phyloP scores from a whole-genome alignment of 1,139 yeast species.

The Candida sp. region DNA sequence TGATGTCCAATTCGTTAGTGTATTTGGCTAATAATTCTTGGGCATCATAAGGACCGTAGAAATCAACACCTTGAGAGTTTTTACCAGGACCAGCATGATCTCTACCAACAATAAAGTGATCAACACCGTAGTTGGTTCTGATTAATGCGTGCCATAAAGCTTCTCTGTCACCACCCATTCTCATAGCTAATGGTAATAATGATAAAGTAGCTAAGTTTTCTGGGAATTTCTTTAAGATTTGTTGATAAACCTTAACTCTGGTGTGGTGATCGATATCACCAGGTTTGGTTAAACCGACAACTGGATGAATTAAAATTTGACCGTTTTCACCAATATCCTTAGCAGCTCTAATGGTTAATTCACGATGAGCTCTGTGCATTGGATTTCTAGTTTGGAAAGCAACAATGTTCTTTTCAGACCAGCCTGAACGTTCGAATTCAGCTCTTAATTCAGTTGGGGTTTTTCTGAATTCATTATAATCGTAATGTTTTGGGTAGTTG shows the following conservation, averaged over 20 bases:
- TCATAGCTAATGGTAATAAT: conserved; percentile 91
- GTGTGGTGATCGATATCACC: conserved; percentile 99
- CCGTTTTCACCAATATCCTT: conserved; percentile 42
- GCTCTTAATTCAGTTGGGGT: conserved; percentile 88
- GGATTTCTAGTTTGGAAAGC: conserved; percentile 99
- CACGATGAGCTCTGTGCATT: conserved; percentile 98
- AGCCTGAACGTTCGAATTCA: conserved; percentile 75
- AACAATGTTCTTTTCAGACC: conserved; percentile 75
- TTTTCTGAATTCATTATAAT: conserved; percentile 81
- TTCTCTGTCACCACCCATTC: conserved; percentile 99
- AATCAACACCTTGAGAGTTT: conserved; percentile 90
- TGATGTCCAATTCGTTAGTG: conserved; percentile 75
- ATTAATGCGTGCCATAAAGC: conserved; percentile 98
- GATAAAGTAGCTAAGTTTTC: conserved; percentile 90
- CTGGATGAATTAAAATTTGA: conserved; percentile 91
- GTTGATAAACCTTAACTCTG: conserved; percentile 92
- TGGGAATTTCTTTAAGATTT: conserved; percentile 88
- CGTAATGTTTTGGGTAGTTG: conserved; percentile 84
- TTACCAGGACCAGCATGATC: conserved; percentile 98
- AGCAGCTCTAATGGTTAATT: conserved; percentile 94
- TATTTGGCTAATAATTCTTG: conserved; percentile 80
- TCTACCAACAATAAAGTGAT: conserved; percentile 96
- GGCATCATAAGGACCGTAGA: conserved; percentile 97
- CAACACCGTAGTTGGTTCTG: conserved; percentile 95
- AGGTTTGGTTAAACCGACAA: conserved; percentile 94